Percentiles rank a stretch among this genome's conserved stretches.
Evolutionary conservation across 176 grass and related monocot species (phyloP).

Genomic region (Pharus latifolius): DNA sequence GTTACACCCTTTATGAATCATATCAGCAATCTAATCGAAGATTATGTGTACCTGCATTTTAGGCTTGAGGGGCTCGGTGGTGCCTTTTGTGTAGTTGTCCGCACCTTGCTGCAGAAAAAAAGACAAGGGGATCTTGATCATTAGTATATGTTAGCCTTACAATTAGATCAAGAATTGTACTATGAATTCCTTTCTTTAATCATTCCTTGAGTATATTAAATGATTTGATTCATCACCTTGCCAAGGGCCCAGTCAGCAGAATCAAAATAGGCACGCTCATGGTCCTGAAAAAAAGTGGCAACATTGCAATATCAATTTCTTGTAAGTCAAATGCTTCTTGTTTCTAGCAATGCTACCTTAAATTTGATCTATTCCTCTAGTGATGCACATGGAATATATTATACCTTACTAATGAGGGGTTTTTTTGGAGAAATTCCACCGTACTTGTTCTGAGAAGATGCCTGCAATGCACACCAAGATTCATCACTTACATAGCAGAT

Average conservation of each 20-base stretch:
- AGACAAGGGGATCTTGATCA: not conserved
- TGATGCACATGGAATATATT: not conserved
- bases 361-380: not conserved
- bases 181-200: not conserved
- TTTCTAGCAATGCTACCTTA: not conserved
- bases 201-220: not conserved
- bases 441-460: slow-evolving; percentile 15
- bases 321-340: not conserved
- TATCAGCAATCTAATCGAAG: not conserved
- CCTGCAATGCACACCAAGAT: not conserved
- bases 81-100: not conserved
- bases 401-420: slow-evolving; percentile 34
- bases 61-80: slow-evolving; percentile 31
- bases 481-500: not conserved
- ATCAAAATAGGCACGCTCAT: slow-evolving; percentile 43
- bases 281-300: slow-evolving; percentile 11
- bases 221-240: slow-evolving; percentile 20
- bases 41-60: slow-evolving; percentile 20
- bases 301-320: not conserved
- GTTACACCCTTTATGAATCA: not conserved
- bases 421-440: slow-evolving; percentile 36
- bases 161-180: not conserved
- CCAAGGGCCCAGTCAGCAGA: slow-evolving; percentile 45
- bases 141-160: not conserved
- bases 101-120: slow-evolving; percentile 11